These are phyloP conservation scores for Parathielavia appendiculata DNA, from an alignment of 495 filamentous ascomycete species.

Conservation along the genomic window DNA sequence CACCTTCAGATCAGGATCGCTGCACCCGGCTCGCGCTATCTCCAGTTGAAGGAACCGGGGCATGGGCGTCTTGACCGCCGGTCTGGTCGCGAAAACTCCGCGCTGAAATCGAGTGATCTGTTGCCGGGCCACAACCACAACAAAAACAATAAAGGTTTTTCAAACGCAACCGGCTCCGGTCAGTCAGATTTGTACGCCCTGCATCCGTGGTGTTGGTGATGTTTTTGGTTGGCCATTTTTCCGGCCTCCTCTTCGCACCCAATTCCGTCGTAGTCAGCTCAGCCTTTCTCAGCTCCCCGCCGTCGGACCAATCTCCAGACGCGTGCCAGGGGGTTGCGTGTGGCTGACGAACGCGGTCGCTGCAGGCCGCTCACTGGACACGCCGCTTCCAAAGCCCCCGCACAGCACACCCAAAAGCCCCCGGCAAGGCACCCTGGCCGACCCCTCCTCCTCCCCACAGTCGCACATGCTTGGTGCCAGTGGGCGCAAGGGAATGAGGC, in stretches of 20 bases:
- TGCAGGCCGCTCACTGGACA: conserved; percentile 14
- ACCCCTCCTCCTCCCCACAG: conserved; percentile 22
- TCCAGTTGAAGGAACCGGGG: neutral
- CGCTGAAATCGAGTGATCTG: conserved; percentile 1
- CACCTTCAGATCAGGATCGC: conserved; percentile 18
- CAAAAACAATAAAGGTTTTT: neutral
- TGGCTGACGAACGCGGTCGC: conserved; percentile 17
- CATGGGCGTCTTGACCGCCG: conserved; percentile 20
- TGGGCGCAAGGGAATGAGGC: conserved; percentile 28
- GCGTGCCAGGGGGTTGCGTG: conserved; percentile 6
- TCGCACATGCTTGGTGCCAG: conserved; percentile 11
- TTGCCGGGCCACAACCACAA: conserved; percentile 9
- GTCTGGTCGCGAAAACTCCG: conserved; percentile 7
- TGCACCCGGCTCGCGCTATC: conserved; percentile 14
- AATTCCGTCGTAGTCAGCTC: conserved; percentile 1
- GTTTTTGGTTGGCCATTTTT: conserved; percentile 3
- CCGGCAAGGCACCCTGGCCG: conserved; percentile 10
- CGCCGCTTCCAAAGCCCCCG: neutral
- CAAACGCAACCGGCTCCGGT: neutral
- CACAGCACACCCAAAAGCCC: conserved; percentile 7
- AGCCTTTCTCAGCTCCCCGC: neutral
- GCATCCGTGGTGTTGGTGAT: conserved; percentile 2
- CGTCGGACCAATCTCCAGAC: conserved; percentile 2
- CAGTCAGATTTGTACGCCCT: neutral
- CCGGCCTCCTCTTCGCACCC: neutral